phyloP scores from a whole-genome alignment of 1,284 basidiomycete genomes.

The Malassezia caprae region DNA sequence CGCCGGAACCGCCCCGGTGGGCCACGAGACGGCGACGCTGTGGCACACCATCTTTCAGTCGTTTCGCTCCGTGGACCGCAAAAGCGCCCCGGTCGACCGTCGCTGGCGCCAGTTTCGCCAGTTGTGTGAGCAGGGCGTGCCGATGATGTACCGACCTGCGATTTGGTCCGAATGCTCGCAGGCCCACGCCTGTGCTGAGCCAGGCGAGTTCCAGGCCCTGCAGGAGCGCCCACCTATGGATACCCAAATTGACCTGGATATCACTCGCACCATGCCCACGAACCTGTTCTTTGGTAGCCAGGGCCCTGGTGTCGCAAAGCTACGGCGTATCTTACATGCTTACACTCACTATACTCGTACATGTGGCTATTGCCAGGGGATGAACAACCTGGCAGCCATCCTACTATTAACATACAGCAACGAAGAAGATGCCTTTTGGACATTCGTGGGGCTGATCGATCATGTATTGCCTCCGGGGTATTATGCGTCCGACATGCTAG shows the following conservation, averaged over 20 bases:
- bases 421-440: slow-evolving; percentile 96
- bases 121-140: slow-evolving; percentile 73
- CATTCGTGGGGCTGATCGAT: slow-evolving; percentile 66
- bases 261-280: slow-evolving; percentile 65
- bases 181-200: slow-evolving; percentile 78
- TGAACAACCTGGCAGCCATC: slow-evolving; percentile 90
- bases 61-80: slow-evolving; percentile 51
- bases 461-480: slow-evolving; percentile 50
- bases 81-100: slow-evolving; percentile 56
- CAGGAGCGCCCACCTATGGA: slow-evolving; percentile 54
- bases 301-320: slow-evolving; percentile 81
- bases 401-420: slow-evolving; percentile 81
- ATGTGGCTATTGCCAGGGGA: slow-evolving; percentile 54
- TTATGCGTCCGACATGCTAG: slow-evolving; percentile 51
- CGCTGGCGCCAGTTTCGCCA: slow-evolving; percentile 66
- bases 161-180: slow-evolving; percentile 82
- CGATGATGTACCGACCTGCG: slow-evolving; percentile 73
- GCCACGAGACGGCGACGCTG: slow-evolving; percentile 24
- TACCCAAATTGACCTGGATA: slow-evolving; percentile 88
- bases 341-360: slow-evolving; percentile 63
- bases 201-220: slow-evolving; percentile 79
- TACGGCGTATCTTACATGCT: slow-evolving; percentile 75
- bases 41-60: slow-evolving; percentile 49
- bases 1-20: slow-evolving; percentile 17
- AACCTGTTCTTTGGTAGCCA: slow-evolving; percentile 95